Percentiles rank a stretch among this genome's conserved stretches.
Evolutionary conservation across 805 yeast genomes (phyloP).

Genomic region (Suhomyces kilbournensis): DNA sequence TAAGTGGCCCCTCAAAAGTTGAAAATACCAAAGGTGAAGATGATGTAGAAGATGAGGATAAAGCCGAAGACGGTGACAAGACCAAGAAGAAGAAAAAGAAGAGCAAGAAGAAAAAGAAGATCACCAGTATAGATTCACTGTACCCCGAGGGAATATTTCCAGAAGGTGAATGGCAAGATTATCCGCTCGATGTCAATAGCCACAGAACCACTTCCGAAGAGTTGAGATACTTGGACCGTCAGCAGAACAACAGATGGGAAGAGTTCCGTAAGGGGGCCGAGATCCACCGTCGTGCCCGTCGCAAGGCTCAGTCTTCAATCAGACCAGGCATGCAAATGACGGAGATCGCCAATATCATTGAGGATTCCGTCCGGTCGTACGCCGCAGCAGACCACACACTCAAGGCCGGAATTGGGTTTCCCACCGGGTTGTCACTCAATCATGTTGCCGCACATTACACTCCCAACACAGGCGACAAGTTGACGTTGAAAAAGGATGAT

Average conservation of each 20-base stretch:
- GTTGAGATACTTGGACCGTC: slow-evolving; percentile 70
- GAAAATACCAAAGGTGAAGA: neutral
- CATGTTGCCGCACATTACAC: slow-evolving; percentile 98
- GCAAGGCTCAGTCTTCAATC: slow-evolving; percentile 66
- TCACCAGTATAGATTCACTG: slow-evolving; percentile 60
- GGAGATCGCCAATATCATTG: slow-evolving; percentile 87
- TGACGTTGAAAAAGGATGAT: slow-evolving; percentile 78
- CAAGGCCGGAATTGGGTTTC: slow-evolving; percentile 91
- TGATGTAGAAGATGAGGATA: slow-evolving; percentile 7
- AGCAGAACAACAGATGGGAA: slow-evolving; percentile 63
- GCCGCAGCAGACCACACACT: slow-evolving; percentile 63
- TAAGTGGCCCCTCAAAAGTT: too few relatives aligned
- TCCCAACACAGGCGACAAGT: slow-evolving; percentile 91
- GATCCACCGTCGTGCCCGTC: slow-evolving; percentile 87
- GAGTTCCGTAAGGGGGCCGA: slow-evolving; percentile 96
- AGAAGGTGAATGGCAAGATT: slow-evolving; percentile 84
- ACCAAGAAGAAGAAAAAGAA: slow-evolving; percentile 45
- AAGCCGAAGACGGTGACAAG: slow-evolving; percentile 24
- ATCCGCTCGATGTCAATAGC: slow-evolving; percentile 60
- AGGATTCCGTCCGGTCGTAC: slow-evolving; percentile 74
- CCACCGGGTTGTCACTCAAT: slow-evolving; percentile 93
- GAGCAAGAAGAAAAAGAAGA: slow-evolving; percentile 46
- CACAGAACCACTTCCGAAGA: slow-evolving; percentile 85
- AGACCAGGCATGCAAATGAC: slow-evolving; percentile 91
- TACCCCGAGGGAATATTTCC: slow-evolving; percentile 77